phyloP scores from a whole-genome alignment of 2,329 filamentous ascomycete genomes.

The Akanthomyces muscarius region DNA sequence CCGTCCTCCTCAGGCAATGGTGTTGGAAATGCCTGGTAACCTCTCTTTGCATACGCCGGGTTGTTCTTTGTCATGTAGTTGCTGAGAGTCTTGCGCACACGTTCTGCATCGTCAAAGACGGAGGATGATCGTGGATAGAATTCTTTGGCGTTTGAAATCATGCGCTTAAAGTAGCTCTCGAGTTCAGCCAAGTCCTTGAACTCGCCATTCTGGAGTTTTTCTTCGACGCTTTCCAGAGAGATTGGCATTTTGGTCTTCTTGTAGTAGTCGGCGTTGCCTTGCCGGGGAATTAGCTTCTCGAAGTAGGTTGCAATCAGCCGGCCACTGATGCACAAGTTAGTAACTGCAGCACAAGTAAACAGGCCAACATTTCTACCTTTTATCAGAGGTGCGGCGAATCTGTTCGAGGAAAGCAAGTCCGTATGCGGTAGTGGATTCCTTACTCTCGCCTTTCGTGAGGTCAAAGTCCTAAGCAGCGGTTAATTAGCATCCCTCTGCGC shows the following conservation, averaged over 20 bases:
- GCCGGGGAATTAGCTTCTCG: slow-evolving; percentile 63
- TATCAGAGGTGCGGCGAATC: slow-evolving; percentile 73
- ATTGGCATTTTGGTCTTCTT: slow-evolving; percentile 72
- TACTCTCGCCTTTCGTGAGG: slow-evolving; percentile 54
- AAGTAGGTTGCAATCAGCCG: slow-evolving; percentile 73
- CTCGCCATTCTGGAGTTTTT: slow-evolving; percentile 63
- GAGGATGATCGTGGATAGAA: slow-evolving; percentile 71
- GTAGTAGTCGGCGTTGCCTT: slow-evolving; percentile 71
- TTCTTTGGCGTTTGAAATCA: slow-evolving; percentile 83
- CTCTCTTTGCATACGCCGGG: slow-evolving; percentile 67
- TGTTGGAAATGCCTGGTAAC: slow-evolving; percentile 68
- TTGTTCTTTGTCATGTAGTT: slow-evolving; percentile 87
- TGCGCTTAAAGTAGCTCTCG: slow-evolving; percentile 81
- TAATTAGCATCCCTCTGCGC: not conserved
- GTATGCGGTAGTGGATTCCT: slow-evolving; percentile 64
- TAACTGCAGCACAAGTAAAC: slow-evolving; percentile 14
- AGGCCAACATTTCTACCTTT: slow-evolving; percentile 57
- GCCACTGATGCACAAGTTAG: slow-evolving; percentile 48
- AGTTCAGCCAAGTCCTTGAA: slow-evolving; percentile 70
- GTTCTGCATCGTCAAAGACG: slow-evolving; percentile 79
- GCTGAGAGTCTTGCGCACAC: slow-evolving; percentile 78
- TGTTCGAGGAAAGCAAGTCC: slow-evolving; percentile 72
- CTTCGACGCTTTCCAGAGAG: slow-evolving; percentile 71
- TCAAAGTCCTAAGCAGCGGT: slow-evolving; percentile 38
- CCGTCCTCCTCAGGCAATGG: slow-evolving; percentile 59